phyloP scores from a whole-genome alignment of 2,329 filamentous ascomycete genomes.

The Fusarium drepaniforme region DNA sequence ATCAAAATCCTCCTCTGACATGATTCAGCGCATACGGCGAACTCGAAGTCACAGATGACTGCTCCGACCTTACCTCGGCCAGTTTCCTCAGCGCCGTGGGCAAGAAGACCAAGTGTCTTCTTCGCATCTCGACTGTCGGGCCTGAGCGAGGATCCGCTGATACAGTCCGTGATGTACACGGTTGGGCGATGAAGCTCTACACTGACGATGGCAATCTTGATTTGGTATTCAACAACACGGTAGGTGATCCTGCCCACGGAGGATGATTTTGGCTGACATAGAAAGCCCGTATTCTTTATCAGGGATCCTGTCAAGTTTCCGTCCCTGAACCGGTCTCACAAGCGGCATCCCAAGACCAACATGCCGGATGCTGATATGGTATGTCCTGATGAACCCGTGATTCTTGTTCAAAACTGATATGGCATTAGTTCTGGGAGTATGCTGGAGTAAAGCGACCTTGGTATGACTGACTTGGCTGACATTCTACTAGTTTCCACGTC shows the following conservation, averaged over 20 bases:
- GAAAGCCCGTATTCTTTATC: slow-evolving; percentile 77
- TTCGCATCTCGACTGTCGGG: slow-evolving; percentile 79
- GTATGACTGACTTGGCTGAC: no score
- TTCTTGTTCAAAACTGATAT: background rate
- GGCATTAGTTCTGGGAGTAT: background rate
- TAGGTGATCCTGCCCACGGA: background rate
- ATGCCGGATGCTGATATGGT: slow-evolving; percentile 1
- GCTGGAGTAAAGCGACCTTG: background rate
- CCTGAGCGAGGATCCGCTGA: slow-evolving; percentile 76
- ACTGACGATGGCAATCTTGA: slow-evolving; percentile 80
- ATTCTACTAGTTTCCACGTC: slow-evolving; percentile 52
- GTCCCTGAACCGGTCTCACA: slow-evolving; percentile 82
- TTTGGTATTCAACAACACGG: slow-evolving; percentile 81
- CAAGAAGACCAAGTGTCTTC: slow-evolving; percentile 68
- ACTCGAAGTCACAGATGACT: slow-evolving; percentile 70
- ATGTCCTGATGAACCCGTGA: background rate
- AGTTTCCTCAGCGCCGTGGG: slow-evolving; percentile 65
- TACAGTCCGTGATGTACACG: slow-evolving; percentile 76
- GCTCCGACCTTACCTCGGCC: slow-evolving; percentile 67
- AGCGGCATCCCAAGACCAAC: slow-evolving; percentile 76
- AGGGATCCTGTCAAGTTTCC: slow-evolving; percentile 83
- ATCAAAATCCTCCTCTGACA: background rate
- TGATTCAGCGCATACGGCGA: slow-evolving; percentile 62
- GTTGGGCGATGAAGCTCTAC: slow-evolving; percentile 70
- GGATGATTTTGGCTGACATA: background rate